phyloP scores from a whole-genome alignment of 345 rosid genomes.

The Citrus maxima region DNA sequence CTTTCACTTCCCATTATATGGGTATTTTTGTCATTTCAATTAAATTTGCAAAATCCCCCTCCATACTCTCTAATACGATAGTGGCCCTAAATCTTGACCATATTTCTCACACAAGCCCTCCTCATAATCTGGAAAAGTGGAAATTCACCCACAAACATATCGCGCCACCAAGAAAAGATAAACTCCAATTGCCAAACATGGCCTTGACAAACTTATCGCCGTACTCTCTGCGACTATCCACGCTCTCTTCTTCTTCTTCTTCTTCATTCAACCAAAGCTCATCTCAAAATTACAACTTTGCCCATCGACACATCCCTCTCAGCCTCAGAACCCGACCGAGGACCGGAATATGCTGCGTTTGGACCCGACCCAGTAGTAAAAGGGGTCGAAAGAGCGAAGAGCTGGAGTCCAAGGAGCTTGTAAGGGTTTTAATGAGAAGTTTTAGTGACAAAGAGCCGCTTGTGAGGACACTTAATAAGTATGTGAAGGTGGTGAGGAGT shows the following conservation, averaged over 20 bases:
- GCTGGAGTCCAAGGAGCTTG: constrained; percentile 58
- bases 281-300: constrained; percentile 9
- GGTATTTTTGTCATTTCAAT: too few relatives aligned
- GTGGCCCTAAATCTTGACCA: too few relatives aligned
- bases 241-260: constrained; percentile 21
- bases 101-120: background rate
- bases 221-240: constrained; percentile 22
- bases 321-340: background rate
- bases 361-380: constrained; percentile 54
- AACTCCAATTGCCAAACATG: constrained; percentile 7
- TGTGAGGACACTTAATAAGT: constrained; percentile 63
- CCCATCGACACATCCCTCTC: constrained; percentile 20
- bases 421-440: constrained; percentile 50
- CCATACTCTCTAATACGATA: background rate
- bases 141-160: background rate
- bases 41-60: too few relatives aligned
- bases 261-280: constrained; percentile 5
- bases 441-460: constrained; percentile 58
- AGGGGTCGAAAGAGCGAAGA: constrained; percentile 32
- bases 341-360: constrained; percentile 30
- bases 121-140: background rate
- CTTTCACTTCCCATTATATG: too few relatives aligned
- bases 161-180: background rate
- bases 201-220: constrained; percentile 6
- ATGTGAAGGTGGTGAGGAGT: constrained; percentile 61